Evolutionary conservation across 768 basidiomycete species (phyloP), one percentile per base, ranked within the genome.

Genomic region (Boletellus sp.): DNA sequence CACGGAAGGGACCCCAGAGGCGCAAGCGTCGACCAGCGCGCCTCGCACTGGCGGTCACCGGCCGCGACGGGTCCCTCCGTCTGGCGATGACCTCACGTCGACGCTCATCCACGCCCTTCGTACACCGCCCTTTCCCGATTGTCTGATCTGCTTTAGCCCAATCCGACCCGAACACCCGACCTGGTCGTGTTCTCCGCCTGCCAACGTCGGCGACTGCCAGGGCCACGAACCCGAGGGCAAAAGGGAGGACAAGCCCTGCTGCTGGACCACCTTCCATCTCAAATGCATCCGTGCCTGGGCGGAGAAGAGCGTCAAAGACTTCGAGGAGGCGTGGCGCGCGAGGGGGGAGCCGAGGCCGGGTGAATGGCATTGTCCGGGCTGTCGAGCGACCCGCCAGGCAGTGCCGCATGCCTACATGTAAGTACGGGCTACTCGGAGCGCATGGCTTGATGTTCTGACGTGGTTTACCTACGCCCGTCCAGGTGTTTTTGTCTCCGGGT

Each of bases 341-440:
- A 71, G 85, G 43, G 88, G 88, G 8, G 84, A 88, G 57, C 74
- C 79, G 11, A 73, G 76, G 47, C 72, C 70, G 13, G 92, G 87
- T 0, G 84, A 90, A 62, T 98, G 95, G 95, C 76, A 86, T 45
- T 98, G 95, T 67, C 95, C 95, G 0, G 92, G 90, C 1, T 98
- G 95, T 72, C 93, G 94, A 60, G 80, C 83, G 1, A 84, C 83
- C 50, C 74, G 94, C n/a, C 77, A 77, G 42, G 68, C 68, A 2
- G 79, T 86, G 1, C 89, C 90, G 0, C 74, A 72, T 3, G 73
- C 74, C 3, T 91, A 92, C 62, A 77, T 77, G 85, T 87, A 60
- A 37, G 57, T 33, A 13, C 9, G 6, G 16, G 22, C 19, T 26
- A 26, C 24, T 26, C 24, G 28, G 7, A 10, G 28, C 28, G 28